Percentiles rank a stretch among this genome's conserved stretches.
Conservation (phyloP, 2,329 filamentous ascomycete genomes). For the Thyridium curvatum region DNA sequence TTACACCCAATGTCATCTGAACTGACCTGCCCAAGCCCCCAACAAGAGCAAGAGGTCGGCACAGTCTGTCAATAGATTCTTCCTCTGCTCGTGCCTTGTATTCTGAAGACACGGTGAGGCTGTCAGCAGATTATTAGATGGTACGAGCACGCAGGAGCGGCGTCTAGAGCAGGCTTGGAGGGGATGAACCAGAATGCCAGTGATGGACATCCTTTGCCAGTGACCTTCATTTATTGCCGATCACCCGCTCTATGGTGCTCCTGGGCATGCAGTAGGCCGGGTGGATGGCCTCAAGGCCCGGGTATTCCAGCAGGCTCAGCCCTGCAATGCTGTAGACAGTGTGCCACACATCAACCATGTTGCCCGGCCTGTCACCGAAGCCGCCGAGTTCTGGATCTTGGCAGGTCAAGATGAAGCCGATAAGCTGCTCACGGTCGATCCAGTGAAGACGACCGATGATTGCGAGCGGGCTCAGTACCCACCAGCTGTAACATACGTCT, state of each 20-base stretch:
- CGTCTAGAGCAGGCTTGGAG: too few relatives aligned
- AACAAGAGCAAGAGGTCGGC: too few relatives aligned
- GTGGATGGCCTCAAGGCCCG: conserved; percentile 74
- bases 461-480: conserved; percentile 86
- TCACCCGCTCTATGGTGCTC: conserved; percentile 53
- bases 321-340: conserved; percentile 86
- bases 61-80: too few relatives aligned
- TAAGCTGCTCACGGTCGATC: conserved; percentile 80
- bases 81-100: conserved; percentile 65
- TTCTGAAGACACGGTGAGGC: conserved; percentile 49
- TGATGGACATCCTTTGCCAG: neutral
- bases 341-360: conserved; percentile 97
- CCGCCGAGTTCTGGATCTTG: conserved; percentile 84
- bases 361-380: conserved; percentile 81
- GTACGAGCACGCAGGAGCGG: conserved; percentile 49
- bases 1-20: too few relatives aligned
- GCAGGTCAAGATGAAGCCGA: conserved; percentile 76
- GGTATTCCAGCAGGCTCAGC: conserved; percentile 73
- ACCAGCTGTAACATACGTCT: conserved; percentile 99
- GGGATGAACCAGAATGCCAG: too few relatives aligned
- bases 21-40: too few relatives aligned
- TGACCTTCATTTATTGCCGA: conserved; percentile 31
- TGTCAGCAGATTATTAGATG: conserved; percentile 63
- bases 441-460: conserved; percentile 87
- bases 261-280: conserved; percentile 83